Conservation (phyloP, 140 eudicot genomes). For the Flaveria floridana region DNA sequence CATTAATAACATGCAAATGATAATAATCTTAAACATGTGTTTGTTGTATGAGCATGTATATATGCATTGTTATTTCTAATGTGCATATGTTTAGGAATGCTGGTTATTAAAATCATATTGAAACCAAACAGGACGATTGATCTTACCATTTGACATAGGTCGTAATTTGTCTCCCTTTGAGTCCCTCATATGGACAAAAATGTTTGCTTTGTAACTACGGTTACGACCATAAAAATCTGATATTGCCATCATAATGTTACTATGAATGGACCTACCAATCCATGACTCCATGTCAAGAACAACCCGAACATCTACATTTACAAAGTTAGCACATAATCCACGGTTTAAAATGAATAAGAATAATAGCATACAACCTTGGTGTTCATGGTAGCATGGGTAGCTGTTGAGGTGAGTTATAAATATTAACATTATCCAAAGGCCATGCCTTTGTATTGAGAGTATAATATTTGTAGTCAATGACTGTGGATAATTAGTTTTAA, state of each 20-base stretch:
- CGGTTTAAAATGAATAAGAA: slow-evolving; percentile 13
- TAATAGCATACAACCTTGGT: background rate
- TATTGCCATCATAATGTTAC: slow-evolving; percentile 3
- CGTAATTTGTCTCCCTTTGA: slow-evolving; percentile 19
- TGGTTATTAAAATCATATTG: background rate
- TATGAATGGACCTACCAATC: slow-evolving; percentile 11
- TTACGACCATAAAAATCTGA: slow-evolving; percentile 20
- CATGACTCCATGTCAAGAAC: slow-evolving; percentile 24
- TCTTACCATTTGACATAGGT: slow-evolving; percentile 16
- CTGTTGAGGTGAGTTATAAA: background rate
- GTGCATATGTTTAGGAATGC: too few relatives aligned
- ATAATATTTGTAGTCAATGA: background rate
- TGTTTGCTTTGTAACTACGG: slow-evolving; percentile 15
- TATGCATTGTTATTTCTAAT: background rate
- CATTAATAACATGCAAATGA: too few relatives aligned
- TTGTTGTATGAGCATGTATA: background rate
- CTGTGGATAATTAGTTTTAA: background rate
- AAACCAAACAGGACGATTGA: background rate
- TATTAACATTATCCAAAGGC: background rate
- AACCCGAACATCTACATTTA: slow-evolving; percentile 1
- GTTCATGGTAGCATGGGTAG: background rate
- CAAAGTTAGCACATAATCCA: background rate
- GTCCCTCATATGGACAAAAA: slow-evolving; percentile 22
- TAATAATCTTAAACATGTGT: too few relatives aligned
- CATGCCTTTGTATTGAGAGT: background rate